phyloP scores from a whole-genome alignment of 495 filamentous ascomycete species.

The Aspergillus nidulans region DNA sequence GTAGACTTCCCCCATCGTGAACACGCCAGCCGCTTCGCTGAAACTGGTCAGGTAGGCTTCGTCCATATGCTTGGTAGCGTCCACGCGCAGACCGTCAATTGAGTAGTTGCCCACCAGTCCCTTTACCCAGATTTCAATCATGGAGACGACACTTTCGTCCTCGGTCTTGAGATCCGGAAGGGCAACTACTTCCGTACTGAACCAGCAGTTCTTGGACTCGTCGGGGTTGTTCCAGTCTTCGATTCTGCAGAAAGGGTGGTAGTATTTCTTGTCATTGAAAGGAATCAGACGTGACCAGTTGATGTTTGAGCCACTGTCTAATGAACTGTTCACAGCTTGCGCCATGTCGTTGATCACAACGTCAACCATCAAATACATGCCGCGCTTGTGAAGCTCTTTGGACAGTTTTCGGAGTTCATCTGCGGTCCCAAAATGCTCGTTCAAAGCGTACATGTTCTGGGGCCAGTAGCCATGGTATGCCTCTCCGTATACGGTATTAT shows the following conservation, averaged over 20 bases:
- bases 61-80: slow-evolving; percentile 53
- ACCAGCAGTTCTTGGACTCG: slow-evolving; percentile 47
- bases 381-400: slow-evolving; percentile 21
- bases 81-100: slow-evolving; percentile 67
- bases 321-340: slow-evolving; percentile 33
- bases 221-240: slow-evolving; percentile 26
- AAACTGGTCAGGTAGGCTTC: slow-evolving; percentile 2
- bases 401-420: slow-evolving; percentile 21
- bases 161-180: slow-evolving; percentile 62
- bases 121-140: slow-evolving; percentile 56
- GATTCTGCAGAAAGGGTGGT: slow-evolving; percentile 56
- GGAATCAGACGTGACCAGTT: slow-evolving; percentile 55
- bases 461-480: slow-evolving; percentile 34
- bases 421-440: slow-evolving; percentile 23
- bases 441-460: slow-evolving; percentile 23
- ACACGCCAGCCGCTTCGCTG: slow-evolving; percentile 8
- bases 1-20: slow-evolving; percentile 11
- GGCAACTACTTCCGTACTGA: slow-evolving; percentile 50
- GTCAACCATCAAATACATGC: slow-evolving; percentile 62
- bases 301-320: slow-evolving; percentile 25
- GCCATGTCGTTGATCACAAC: slow-evolving; percentile 68
- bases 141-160: slow-evolving; percentile 42
- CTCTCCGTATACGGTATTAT: slow-evolving; percentile 42
- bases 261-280: slow-evolving; percentile 56
- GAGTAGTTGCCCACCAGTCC: slow-evolving; percentile 56